Base-by-base conservation (phyloP, 129 eudicot species). In the Tanacetum coccineum region DNA sequence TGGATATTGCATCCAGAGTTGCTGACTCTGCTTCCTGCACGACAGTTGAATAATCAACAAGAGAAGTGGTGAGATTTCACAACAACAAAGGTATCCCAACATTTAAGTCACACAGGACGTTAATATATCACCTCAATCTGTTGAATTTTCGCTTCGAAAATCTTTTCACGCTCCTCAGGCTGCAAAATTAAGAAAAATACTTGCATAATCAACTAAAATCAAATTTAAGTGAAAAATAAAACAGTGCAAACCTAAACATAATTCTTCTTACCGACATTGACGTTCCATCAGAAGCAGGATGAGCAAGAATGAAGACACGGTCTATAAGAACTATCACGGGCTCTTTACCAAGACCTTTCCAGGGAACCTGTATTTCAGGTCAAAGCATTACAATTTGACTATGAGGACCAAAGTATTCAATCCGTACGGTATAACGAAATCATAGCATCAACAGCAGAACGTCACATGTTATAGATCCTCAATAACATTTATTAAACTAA, bases 321-420 rank as follows among this genome's bases (percentile, higher is more conserved):
- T 93, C 99, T 70, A 93, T 86, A 63, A 93, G 96, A 72, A 93
- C 99, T 66, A 93, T 89, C 60, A 93, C 99, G 58, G 96, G 96
- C 81, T 93, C 99, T 73, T 93, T 93, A 32, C 99, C 99, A 63
- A 93, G 96, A 81, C 99, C 77, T 81, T 89, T 88, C 99, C 99
- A 93, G 45, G 96, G 99, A 66, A 93, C 99, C 98, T 93, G 70
- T 59, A 21, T 48, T 64, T 58, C 68, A 48, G 26, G 49, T 45
- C 62, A 66, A 71, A 57, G 10, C 51, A 55, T 26, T 45, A 63
- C 13, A 20, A 49, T 57, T 32, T 44, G 40, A 51, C 21, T 52
- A 17, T 20, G 61, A 66, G 12, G 32, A 61, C 8, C 40, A 0
- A 36, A 7, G 40, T 51, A 51, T 56, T 55, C 71, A 42, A 54